Base-by-base conservation (phyloP, 176 grass and related monocot genomes). In the Lolium rigidum region DNA sequence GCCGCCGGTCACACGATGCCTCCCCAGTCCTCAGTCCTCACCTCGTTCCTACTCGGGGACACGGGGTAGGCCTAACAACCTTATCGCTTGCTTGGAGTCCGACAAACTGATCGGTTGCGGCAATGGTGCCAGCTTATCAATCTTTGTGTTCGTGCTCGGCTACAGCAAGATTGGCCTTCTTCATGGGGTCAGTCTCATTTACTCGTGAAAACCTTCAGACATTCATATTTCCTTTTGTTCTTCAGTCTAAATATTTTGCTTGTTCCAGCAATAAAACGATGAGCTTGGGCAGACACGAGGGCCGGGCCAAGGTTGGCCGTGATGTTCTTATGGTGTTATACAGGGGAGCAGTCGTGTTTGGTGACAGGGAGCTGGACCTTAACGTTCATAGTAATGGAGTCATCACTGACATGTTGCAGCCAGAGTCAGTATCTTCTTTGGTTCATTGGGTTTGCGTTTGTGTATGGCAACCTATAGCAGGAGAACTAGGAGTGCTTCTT, bases 201-300 rank as follows among this genome's bases (percentile, higher is more conserved):
- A 21, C 18, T 31, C n/a, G n/a, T n/a, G n/a, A n/a, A 2, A 61
- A n/a, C 78, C 8, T 22, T 68, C 31, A 74, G 3, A 81, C 6
- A 15, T 71, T 82, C 9, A 10, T 28, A 24, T 18, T 14, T 54
- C 52, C 16, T 11, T 57, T 62, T 85, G 6, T 43, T 77, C 46
- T 59, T 54, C 7, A 56, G 35, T 18, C 76, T 56, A 72, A 16
- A 9, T 38, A 4, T 55, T 47, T 43, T 39, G 20, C 26, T 49
- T 55, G 39, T 86, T 93, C 72, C 91, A 98, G 96, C 37, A 85
- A 92, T 18, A 93, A 98, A 78, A 92, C 90, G 16, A 82, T 86
- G 74, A 91, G 57, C 64, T 89, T 98, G 28, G 58, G 86, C 7
- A 89, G 90, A 43, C 86, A 49, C 0, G 90, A 94, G 80, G 96